Base-by-base conservation (phyloP, 2,329 filamentous ascomycete genomes). In the Curvularia sp. region DNA sequence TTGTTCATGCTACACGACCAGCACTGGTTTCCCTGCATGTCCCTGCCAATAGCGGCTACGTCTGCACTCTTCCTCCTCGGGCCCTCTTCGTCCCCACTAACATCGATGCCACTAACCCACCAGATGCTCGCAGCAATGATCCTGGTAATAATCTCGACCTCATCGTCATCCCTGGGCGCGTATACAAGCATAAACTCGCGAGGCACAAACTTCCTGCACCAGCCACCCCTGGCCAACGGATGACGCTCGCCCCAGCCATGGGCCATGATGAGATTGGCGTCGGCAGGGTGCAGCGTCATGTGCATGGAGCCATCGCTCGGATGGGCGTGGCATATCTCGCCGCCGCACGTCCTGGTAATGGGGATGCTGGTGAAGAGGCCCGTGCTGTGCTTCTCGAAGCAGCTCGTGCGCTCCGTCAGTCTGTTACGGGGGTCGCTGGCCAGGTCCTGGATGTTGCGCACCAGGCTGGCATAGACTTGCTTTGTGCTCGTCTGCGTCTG, bases 261-360 rank as follows among this genome's bases (percentile, higher is more conserved):
- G 65, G 88, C 84, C 23, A 96, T 78, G 18, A 95, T 84, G 50
- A 89, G 81, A 67, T 83, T 86, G 50, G 90, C 90, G 72, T 96
- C 92, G 41, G 89, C 85, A 0, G 91, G 91, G 70, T 95, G 91
- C 51, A 96, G 82, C 48, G 87, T 91, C 78, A 95, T 81, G 76
- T 96, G 92, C 83, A 95, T 81, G 3, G 87, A 90, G 60, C 89
- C 86, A 65, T 95, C 92, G 23, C 84, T 87, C 48, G 88, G 85
- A 76, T 96, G 92, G 10, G 92, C 86, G 74, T 96, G 92, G 68
- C 87, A 90, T 42, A 96, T 85, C 77, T 96, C 92, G n/a, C 91
- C 91, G 65, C 89, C 86, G 67, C 89, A 92, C 10, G 87, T 91
- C 28, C 86, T 84, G 71, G 89, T 89, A 61, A 89, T 80, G 0